phyloP scores from a whole-genome alignment of 768 basidiomycete genomes.

The Mycena vitilis region DNA sequence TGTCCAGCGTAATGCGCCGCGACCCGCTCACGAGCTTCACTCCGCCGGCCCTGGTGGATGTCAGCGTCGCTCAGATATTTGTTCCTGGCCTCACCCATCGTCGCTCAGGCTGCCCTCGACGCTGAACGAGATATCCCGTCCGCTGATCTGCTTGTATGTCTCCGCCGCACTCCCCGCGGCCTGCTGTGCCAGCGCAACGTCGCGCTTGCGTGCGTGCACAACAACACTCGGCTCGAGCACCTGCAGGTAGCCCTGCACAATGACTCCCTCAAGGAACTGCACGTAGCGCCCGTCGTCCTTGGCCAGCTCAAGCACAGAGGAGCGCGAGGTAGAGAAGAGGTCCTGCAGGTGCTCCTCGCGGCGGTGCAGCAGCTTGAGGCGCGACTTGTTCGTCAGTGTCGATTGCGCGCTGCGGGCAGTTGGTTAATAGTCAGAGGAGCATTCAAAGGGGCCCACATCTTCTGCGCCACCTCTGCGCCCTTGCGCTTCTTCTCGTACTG shows the following conservation, averaged over 20 bases:
- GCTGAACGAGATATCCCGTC: constrained; percentile 66
- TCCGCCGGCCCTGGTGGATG: constrained; percentile 78
- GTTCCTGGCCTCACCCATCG: constrained; percentile 64
- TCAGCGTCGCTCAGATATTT: background rate
- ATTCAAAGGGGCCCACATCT: constrained; percentile 76
- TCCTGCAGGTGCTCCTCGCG: constrained; percentile 94
- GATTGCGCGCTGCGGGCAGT: constrained; percentile 82
- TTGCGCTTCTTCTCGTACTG: constrained; percentile 97
- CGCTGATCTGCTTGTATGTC: constrained; percentile 83
- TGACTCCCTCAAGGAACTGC: constrained; percentile 85
- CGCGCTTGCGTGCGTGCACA: constrained; percentile 75
- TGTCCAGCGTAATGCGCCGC: constrained; percentile 89
- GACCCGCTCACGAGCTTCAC: constrained; percentile 79
- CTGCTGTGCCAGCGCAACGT: constrained; percentile 67
- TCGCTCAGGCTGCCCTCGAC: constrained; percentile 74
- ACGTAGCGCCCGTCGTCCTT: constrained; percentile 77
- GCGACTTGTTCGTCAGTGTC: constrained; percentile 95
- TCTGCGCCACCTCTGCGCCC: constrained; percentile 92
- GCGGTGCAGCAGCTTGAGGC: constrained; percentile 88
- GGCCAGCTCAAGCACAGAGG: constrained; percentile 69
- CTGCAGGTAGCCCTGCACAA: constrained; percentile 88
- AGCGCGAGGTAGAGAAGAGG: constrained; percentile 81
- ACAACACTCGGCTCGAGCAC: constrained; percentile 81
- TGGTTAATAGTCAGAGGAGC: background rate
- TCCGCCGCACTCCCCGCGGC: constrained; percentile 74